phyloP scores from a whole-genome alignment of 2,329 filamentous ascomycete genomes.

The Daldinia sp. region DNA sequence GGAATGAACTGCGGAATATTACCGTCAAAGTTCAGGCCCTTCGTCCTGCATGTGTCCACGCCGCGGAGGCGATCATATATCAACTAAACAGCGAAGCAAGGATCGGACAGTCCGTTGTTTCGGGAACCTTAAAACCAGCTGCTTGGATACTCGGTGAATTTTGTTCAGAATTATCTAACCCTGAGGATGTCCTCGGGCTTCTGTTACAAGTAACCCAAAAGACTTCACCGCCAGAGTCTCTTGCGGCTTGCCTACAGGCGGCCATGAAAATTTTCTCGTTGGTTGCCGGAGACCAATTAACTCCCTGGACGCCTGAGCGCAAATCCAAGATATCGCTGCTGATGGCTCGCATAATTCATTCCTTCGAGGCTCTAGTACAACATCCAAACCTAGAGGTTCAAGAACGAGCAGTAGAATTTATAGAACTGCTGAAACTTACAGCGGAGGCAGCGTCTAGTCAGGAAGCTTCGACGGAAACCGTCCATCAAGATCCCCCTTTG shows the following conservation, averaged over 20 bases:
- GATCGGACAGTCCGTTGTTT: constrained; percentile 67
- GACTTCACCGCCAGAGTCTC: constrained; percentile 70
- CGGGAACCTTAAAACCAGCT: constrained; percentile 78
- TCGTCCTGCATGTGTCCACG: constrained; percentile 81
- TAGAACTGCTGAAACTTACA: constrained; percentile 88
- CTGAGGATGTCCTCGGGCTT: constrained; percentile 78
- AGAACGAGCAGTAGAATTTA: constrained; percentile 91
- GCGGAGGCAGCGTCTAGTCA: constrained; percentile 82
- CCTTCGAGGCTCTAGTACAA: constrained; percentile 80
- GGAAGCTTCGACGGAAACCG: constrained; percentile 64
- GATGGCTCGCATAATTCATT: constrained; percentile 83
- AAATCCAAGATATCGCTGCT: constrained; percentile 82
- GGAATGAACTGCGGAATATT: constrained; percentile 87
- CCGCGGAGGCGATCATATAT: constrained; percentile 80
- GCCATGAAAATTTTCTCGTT: constrained; percentile 85
- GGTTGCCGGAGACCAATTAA: constrained; percentile 73
- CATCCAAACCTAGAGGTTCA: constrained; percentile 95
- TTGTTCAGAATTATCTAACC: constrained; percentile 74
- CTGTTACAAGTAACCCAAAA: constrained; percentile 75
- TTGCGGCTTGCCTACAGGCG: constrained; percentile 86
- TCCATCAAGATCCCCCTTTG: constrained; percentile 77
- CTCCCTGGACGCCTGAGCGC: constrained; percentile 77
- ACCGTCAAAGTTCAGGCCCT: constrained; percentile 91
- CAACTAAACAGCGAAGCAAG: constrained; percentile 67
- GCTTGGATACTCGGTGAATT: constrained; percentile 94